phyloP scores from a whole-genome alignment of 495 filamentous ascomycete species.

The Penicillium manginii region DNA sequence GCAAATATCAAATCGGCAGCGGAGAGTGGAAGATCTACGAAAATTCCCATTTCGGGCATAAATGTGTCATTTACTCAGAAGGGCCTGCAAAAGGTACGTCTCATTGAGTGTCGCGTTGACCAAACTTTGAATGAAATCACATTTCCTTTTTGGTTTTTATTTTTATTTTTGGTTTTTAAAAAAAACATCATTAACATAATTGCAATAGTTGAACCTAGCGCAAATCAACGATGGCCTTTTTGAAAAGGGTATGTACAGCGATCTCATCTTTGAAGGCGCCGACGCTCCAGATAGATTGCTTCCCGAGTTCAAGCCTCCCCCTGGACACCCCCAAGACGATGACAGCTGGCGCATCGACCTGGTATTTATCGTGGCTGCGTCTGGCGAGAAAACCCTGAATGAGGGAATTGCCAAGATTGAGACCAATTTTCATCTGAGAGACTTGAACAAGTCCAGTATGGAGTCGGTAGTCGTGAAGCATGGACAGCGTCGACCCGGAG shows the following conservation, averaged over 20 bases:
- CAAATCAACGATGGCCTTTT: constrained; percentile 1
- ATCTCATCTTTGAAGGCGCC: constrained; percentile 16
- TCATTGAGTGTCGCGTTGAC: background rate
- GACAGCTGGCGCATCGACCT: constrained; percentile 20
- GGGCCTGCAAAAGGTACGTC: constrained; percentile 6
- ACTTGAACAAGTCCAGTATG: constrained; percentile 10
- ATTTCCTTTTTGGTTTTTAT: background rate
- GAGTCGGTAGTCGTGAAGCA: constrained; percentile 10
- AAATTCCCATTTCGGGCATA: constrained; percentile 2
- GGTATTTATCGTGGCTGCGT: constrained; percentile 19
- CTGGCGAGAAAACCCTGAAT: constrained; percentile 2
- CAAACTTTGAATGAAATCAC: too few species aligned
- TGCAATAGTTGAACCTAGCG: background rate
- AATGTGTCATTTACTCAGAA: constrained; percentile 10
- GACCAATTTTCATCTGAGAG: constrained; percentile 11
- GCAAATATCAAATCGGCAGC: background rate
- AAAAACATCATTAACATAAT: background rate
- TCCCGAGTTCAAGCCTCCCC: constrained; percentile 17
- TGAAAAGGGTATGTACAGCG: constrained; percentile 18
- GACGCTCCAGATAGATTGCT: constrained; percentile 7
- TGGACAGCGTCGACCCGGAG: constrained; percentile 6
- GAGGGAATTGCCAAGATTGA: constrained; percentile 7
- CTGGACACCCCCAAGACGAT: constrained; percentile 2
- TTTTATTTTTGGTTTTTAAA: background rate
- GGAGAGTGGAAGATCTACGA: background rate